Conservation (phyloP, 768 basidiomycete species). For the Nidularia pulvinata region DNA sequence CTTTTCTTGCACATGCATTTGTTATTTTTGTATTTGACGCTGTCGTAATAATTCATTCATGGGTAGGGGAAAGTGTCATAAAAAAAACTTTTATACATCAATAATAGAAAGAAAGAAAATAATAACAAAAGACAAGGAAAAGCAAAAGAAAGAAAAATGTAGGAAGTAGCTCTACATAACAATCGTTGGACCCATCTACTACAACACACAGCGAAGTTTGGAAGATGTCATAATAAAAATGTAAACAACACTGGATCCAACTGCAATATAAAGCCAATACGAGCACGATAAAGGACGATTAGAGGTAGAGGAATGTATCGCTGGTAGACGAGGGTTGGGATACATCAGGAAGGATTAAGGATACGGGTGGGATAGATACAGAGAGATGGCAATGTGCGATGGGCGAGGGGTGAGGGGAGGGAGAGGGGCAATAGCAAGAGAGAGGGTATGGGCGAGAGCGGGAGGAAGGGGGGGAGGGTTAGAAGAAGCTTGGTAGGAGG, state of each 20-base stretch:
- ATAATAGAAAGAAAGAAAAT: no score
- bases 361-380: background rate
- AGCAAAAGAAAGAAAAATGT: no score
- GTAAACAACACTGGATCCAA: no score
- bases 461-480: slow-evolving; percentile 9
- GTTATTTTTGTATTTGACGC: background rate
- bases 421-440: slow-evolving; percentile 2
- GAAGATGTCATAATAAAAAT: no score
- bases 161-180: no score
- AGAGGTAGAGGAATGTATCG: slow-evolving; percentile 7
- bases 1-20: background rate
- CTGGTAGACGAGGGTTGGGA: slow-evolving; percentile 7
- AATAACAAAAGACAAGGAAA: no score
- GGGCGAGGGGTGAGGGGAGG: slow-evolving; percentile 4
- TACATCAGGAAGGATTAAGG: background rate
- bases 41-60: background rate
- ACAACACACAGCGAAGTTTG: no score
- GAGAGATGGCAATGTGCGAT: slow-evolving; percentile 1
- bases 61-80: background rate
- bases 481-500: slow-evolving; percentile 65
- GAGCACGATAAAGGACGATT: background rate
- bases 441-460: background rate
- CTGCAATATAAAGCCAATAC: no score
- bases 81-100: background rate
- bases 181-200: no score